Base-by-base conservation (phyloP, 768 basidiomycete genomes). In the Russula sp. region DNA sequence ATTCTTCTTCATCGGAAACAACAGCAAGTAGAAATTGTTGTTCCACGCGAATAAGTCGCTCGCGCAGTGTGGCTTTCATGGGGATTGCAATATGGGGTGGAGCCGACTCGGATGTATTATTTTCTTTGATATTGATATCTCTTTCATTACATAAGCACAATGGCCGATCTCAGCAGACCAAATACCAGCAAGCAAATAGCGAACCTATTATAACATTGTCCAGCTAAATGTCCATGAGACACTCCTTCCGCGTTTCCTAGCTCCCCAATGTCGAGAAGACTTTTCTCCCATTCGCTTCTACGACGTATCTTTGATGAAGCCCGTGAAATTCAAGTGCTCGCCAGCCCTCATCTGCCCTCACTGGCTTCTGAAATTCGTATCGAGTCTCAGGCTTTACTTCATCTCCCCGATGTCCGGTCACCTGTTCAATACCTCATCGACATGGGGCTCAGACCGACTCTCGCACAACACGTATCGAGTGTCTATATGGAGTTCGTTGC, bases 131-230 rank as follows among this genome's bases (percentile, higher is more conserved):
- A n/a, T n/a, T 27, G 22, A 27, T 27, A 27, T 27, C 22, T 2
- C 22, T 16, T 55, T 40, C 20, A 32, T 57, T 63, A 63, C 11
- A 32, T 58, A 32, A 63, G 44, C 57, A 63, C 62, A 63, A 63
- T 63, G 47, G 62, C 5, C 13, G 0, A 13, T 48, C 11, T 22
- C 3, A 0, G 0, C 0, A 8, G 13, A 1, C 20, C 56, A 57
- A 52, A 57, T 8, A 34, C 20, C 2, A 20, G 6, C 53, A 60
- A 47, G 13, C 51, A 45, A 27, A 40, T 18, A 20, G 20, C 4
- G 45, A 47, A 20, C 18, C 20, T 20, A 47, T 47, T 22, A 44
- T 35, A 37, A 1, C 35, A 14, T n/a, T n/a, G 40, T 13, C 40
- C 13, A 14, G 11, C 9, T 40, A 11, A 1, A 14, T 4, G 1